These are phyloP conservation scores for Colletotrichum incanum DNA, from an alignment of 2,329 filamentous ascomycete genomes.

Conservation along the genomic window DNA sequence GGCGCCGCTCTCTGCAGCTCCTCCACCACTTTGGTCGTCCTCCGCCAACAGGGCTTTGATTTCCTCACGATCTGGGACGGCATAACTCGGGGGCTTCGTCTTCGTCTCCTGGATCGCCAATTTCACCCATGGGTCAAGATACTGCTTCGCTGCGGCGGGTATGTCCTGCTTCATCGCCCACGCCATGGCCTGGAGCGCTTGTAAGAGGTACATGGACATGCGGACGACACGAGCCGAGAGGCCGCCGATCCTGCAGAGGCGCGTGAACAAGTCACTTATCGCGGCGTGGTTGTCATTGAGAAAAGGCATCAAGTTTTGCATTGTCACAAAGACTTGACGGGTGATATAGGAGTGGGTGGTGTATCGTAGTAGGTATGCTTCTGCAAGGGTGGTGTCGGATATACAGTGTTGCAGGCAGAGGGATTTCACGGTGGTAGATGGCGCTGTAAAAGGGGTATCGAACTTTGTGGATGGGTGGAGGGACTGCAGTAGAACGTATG, in stretches of 20 bases:
- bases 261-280: slow-evolving; percentile 31
- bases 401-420: slow-evolving; percentile 35
- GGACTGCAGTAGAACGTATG: slow-evolving; percentile 29
- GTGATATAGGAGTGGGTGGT: slow-evolving; percentile 29
- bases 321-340: slow-evolving; percentile 33
- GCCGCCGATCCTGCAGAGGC: slow-evolving; percentile 37
- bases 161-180: slow-evolving; percentile 41
- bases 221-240: slow-evolving; percentile 37
- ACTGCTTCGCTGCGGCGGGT: slow-evolving; percentile 17
- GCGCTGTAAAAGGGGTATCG: slow-evolving; percentile 28
- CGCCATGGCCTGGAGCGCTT: slow-evolving; percentile 39
- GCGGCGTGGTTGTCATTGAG: slow-evolving; percentile 33
- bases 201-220: slow-evolving; percentile 39
- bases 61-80: slow-evolving; percentile 26
- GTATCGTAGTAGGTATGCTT: slow-evolving; percentile 28
- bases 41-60: slow-evolving; percentile 34
- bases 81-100: slow-evolving; percentile 37
- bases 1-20: slow-evolving; percentile 25
- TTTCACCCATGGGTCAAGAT: slow-evolving; percentile 38
- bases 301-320: slow-evolving; percentile 39
- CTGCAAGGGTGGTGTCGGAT: slow-evolving; percentile 36
- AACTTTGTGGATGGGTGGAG: slow-evolving; percentile 28
- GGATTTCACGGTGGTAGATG: slow-evolving; percentile 28
- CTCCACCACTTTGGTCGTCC: slow-evolving; percentile 1
- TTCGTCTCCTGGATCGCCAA: slow-evolving; percentile 33